Evolutionary conservation across 495 filamentous ascomycete genomes (phyloP).

Genomic region (Astrocystis sublimbata): DNA sequence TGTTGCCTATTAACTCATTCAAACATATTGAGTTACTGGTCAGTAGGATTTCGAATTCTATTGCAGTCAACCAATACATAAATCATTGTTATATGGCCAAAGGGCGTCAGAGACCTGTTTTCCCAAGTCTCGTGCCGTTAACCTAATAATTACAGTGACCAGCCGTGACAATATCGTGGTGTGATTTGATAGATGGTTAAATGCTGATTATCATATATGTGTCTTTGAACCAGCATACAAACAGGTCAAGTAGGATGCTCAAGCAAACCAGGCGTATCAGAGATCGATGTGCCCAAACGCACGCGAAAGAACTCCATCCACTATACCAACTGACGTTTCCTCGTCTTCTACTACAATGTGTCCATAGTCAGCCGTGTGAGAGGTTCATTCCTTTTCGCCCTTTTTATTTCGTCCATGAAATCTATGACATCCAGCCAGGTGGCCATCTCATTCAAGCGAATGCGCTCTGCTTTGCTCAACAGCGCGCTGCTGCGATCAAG

Average conservation of each 20-base stretch:
- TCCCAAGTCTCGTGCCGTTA: background rate
- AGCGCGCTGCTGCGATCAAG: slow-evolving; percentile 45
- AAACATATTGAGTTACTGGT: no score
- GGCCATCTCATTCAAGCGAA: slow-evolving; percentile 47
- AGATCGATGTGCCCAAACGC: background rate
- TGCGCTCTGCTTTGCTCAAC: slow-evolving; percentile 54
- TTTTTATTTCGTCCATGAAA: slow-evolving; percentile 55
- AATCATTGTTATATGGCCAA: background rate
- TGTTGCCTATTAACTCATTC: no score
- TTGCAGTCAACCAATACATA: no score
- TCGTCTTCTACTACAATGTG: background rate
- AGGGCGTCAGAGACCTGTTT: background rate
- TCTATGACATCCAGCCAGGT: slow-evolving; percentile 62
- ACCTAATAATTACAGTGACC: background rate
- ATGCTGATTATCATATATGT: no score
- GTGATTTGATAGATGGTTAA: no score
- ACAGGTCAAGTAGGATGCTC: no score
- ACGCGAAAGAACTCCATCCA: background rate
- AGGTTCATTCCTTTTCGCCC: background rate
- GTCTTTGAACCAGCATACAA: background rate
- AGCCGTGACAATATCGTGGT: no score
- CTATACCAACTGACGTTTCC: no score
- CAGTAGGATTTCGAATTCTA: no score
- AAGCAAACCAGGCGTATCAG: background rate
- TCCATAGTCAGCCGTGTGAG: background rate